Percentiles rank a stretch among this genome's conserved stretches.
These are phyloP conservation scores for Trichoderma polysporum DNA, from an alignment of 2,329 filamentous ascomycete species.

Conservation along the genomic window DNA sequence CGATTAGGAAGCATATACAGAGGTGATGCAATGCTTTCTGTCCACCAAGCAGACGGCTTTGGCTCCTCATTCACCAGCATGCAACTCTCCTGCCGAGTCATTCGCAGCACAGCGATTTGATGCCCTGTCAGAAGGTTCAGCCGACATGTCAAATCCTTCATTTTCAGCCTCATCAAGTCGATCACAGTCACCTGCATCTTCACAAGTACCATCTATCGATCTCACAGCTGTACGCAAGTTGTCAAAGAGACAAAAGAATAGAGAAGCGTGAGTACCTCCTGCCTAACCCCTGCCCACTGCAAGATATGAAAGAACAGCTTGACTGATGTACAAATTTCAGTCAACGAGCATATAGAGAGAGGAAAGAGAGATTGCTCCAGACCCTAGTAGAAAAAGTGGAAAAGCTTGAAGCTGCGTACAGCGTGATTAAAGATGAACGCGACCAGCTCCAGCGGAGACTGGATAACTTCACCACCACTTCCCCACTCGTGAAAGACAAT, in stretches of 20 bases:
- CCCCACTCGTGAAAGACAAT: not conserved
- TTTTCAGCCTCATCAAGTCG: not conserved
- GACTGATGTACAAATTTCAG: not conserved
- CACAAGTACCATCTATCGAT: not conserved
- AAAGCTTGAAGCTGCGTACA: not conserved
- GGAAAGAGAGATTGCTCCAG: not conserved
- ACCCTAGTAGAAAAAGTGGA: not conserved
- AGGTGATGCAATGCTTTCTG: not conserved
- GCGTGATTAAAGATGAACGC: not conserved
- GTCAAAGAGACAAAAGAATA: not conserved
- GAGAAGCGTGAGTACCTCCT: not conserved
- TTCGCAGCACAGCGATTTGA: not conserved
- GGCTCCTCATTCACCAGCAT: not conserved
- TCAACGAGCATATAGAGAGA: not conserved
- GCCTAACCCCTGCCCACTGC: too few relatives aligned
- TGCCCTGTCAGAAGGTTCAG: not conserved
- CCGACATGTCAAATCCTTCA: not conserved
- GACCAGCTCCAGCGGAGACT: not conserved
- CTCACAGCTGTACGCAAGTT: not conserved
- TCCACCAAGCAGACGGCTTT: not conserved
- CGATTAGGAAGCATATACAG: not conserved
- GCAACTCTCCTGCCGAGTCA: not conserved
- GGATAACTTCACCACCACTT: not conserved
- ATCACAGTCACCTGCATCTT: not conserved
- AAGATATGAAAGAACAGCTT: not conserved